Conservation (phyloP, 768 basidiomycete species). For the Hirschioporus abietinus region DNA sequence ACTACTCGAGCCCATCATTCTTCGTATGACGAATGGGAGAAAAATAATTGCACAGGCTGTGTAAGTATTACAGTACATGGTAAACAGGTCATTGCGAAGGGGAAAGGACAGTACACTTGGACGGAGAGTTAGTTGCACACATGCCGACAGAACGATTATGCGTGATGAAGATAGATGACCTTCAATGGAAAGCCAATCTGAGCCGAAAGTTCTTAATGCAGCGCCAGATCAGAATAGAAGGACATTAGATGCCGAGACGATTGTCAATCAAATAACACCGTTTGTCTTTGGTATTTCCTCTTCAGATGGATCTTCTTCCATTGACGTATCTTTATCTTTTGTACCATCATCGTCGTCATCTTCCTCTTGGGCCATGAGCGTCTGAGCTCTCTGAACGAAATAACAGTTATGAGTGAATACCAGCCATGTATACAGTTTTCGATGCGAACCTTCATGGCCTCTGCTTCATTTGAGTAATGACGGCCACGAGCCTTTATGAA, state of each 20-base stretch:
- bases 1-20: neutral
- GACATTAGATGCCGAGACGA: neutral
- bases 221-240: no score
- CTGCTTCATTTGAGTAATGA: conserved; percentile 88
- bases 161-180: neutral
- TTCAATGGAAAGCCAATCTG: neutral
- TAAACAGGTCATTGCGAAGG: neutral
- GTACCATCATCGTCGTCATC: conserved; percentile 33
- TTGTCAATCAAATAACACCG: neutral
- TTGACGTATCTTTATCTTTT: conserved; percentile 17
- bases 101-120: neutral
- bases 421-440: conserved; percentile 2
- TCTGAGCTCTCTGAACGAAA: conserved; percentile 50
- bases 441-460: conserved; percentile 78
- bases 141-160: neutral
- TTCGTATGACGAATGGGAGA: neutral
- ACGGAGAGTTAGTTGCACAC: neutral
- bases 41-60: neutral
- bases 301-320: conserved; percentile 19
- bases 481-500: conserved; percentile 77
- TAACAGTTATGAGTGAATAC: conserved; percentile 7
- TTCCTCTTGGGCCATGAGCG: conserved; percentile 60
- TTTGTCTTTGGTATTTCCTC: neutral
- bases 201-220: neutral
- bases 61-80: neutral